These are phyloP conservation scores for Thecaphora thlaspeos DNA, from an alignment of 1,284 basidiomycete species.

Conservation along the genomic window DNA sequence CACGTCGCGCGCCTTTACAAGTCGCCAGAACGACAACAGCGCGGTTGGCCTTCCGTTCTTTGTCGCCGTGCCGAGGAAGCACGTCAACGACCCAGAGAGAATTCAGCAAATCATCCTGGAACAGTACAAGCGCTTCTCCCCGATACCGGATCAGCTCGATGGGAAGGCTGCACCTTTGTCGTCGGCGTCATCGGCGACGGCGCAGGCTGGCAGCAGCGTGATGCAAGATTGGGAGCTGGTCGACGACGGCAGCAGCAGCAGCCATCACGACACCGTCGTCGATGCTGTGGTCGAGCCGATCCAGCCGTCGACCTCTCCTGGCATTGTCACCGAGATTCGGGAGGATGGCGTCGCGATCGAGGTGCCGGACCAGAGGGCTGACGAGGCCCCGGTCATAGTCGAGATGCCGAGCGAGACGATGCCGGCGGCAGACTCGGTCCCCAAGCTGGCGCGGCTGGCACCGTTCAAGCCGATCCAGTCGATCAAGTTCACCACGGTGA, in stretches of 20 bases:
- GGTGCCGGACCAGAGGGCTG: conserved; percentile 12
- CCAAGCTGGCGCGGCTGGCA: too few relatives aligned
- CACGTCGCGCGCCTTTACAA: conserved; percentile 18
- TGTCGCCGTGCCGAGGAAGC: conserved; percentile 35
- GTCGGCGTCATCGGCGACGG: too few relatives aligned
- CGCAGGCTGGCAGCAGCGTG: too few relatives aligned
- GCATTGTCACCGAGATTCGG: conserved; percentile 35
- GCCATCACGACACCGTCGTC: conserved; percentile 12
- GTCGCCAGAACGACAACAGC: conserved; percentile 19
- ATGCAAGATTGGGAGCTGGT: conserved; percentile 36
- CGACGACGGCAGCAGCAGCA: conserved; percentile 14
- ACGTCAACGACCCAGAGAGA: conserved; percentile 27
- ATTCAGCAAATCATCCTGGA: conserved; percentile 30
- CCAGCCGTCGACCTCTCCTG: conserved; percentile 5
- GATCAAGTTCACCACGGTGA: conserved; percentile 23
- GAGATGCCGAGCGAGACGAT: not conserved
- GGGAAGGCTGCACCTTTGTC: too few relatives aligned
- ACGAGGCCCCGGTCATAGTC: not conserved
- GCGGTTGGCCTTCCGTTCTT: conserved; percentile 52
- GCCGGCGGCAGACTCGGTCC: conserved; percentile 1
- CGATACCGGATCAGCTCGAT: not conserved
- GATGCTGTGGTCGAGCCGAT: conserved; percentile 12
- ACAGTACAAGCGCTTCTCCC: conserved; percentile 34
- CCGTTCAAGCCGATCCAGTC: conserved; percentile 4
- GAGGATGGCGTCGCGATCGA: conserved; percentile 34